Evolutionary conservation across 768 basidiomycete species (phyloP).

Genomic region (Calocybe cyanea): DNA sequence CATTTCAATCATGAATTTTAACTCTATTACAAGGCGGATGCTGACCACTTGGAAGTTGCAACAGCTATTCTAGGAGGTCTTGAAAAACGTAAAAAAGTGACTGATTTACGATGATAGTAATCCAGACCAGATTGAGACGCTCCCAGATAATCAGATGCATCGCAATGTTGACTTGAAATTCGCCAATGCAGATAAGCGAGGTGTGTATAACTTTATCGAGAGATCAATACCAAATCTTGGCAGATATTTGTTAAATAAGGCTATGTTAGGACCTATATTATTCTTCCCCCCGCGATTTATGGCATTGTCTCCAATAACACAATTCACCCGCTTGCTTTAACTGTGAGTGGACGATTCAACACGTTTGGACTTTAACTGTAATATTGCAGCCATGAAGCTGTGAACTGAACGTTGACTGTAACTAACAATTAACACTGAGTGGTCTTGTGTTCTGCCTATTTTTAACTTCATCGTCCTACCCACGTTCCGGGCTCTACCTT

Average conservation of each 20-base stretch:
- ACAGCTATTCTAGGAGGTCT: slow-evolving; percentile 48
- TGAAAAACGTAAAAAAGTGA: slow-evolving; percentile 39
- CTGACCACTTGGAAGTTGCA: slow-evolving; percentile 40
- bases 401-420: no score
- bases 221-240: background rate
- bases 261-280: slow-evolving; percentile 22
- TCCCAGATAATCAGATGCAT: slow-evolving; percentile 30
- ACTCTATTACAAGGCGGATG: slow-evolving; percentile 22
- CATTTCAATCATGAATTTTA: background rate
- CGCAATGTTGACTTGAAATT: slow-evolving; percentile 33
- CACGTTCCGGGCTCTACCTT: no score
- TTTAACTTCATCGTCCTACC: no score
- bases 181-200: slow-evolving; percentile 34
- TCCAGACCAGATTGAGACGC: slow-evolving; percentile 26
- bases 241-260: slow-evolving; percentile 10
- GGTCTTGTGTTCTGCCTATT: no score
- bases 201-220: slow-evolving; percentile 20
- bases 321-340: no score
- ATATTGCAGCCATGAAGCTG: no score
- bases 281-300: slow-evolving; percentile 24
- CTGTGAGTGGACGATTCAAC: no score
- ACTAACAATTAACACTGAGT: no score
- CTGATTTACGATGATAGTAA: slow-evolving; percentile 36
- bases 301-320: slow-evolving; percentile 21
- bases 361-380: no score